phyloP scores from a whole-genome alignment of 345 rosid genomes.

The Populus nigra region DNA sequence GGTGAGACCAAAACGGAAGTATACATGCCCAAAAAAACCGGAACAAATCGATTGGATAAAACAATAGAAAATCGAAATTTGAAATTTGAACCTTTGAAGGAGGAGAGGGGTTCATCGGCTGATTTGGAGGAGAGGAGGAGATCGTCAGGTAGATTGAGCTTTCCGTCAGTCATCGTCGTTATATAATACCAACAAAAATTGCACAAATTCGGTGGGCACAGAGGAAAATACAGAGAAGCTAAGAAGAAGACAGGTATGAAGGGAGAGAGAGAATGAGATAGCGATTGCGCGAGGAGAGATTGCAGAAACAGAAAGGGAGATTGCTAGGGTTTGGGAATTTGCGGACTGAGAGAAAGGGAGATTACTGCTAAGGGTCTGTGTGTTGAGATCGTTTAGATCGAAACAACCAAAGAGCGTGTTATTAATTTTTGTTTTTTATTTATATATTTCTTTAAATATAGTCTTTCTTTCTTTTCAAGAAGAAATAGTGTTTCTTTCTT shows the following conservation, averaged over 20 bases:
- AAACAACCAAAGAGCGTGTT: background rate
- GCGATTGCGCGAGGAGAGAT: background rate
- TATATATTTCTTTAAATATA: background rate
- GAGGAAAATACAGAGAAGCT: background rate
- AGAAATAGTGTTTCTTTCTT: no score
- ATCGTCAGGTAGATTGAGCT: conserved; percentile 28
- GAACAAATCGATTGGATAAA: background rate
- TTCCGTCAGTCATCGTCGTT: conserved; percentile 24
- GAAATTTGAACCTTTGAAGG: conserved; percentile 20
- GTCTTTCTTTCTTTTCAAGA: no score
- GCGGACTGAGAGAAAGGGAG: background rate
- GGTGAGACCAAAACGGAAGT: background rate
- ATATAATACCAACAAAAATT: background rate
- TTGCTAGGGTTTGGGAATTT: conserved; percentile 4
- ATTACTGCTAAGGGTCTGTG: background rate
- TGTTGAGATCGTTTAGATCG: background rate
- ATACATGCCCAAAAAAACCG: background rate
- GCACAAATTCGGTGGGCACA: background rate
- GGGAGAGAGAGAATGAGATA: background rate
- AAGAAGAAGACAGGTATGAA: no score
- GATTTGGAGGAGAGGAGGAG: conserved; percentile 20
- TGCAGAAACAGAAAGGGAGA: background rate
- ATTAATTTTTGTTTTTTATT: background rate
- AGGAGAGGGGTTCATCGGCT: conserved; percentile 5
- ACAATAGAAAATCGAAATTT: background rate